Percentiles rank a stretch among this genome's conserved stretches.
phyloP scores from a whole-genome alignment of 1,139 yeast genomes.

The Debaryomyces udenii region DNA sequence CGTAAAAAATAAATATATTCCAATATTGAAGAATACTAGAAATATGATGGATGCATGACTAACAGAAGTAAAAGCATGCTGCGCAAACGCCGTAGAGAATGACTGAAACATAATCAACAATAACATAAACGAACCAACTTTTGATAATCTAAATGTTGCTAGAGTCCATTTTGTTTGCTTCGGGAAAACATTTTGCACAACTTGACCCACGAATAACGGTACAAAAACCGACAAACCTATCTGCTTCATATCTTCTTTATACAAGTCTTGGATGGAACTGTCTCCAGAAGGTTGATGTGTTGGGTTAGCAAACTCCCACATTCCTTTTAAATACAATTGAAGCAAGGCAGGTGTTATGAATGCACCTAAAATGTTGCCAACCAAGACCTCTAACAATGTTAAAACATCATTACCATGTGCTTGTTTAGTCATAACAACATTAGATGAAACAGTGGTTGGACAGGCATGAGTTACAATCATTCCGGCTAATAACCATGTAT shows the following conservation, averaged over 20 bases:
- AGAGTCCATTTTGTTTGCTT: slow-evolving; percentile 63
- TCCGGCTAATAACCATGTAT: slow-evolving; percentile 77
- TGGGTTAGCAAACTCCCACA: slow-evolving; percentile 85
- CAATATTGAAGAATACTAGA: slow-evolving; percentile 79
- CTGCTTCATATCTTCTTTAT: slow-evolving; percentile 80
- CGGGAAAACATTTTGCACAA: slow-evolving; percentile 69
- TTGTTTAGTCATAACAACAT: slow-evolving; percentile 86
- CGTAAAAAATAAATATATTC: slow-evolving; percentile 76
- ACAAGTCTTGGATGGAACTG: slow-evolving; percentile 57
- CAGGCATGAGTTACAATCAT: slow-evolving; percentile 80
- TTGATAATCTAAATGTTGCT: slow-evolving; percentile 60
- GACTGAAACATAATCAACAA: slow-evolving; percentile 80
- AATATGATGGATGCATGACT: slow-evolving; percentile 70
- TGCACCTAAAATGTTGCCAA: slow-evolving; percentile 84
- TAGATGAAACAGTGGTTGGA: slow-evolving; percentile 89
- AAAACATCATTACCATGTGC: slow-evolving; percentile 82
- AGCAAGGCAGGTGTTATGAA: slow-evolving; percentile 83
- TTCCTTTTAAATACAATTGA: slow-evolving; percentile 65
- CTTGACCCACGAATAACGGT: slow-evolving; percentile 88
- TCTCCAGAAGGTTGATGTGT: slow-evolving; percentile 49
- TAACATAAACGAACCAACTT: slow-evolving; percentile 79
- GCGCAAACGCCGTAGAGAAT: slow-evolving; percentile 85
- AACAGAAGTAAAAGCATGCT: slow-evolving; percentile 73
- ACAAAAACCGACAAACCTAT: slow-evolving; percentile 81
- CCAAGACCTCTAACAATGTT: slow-evolving; percentile 80